Conservation (phyloP, 805 yeast genomes). For the Naumovozyma dairenensis region DNA sequence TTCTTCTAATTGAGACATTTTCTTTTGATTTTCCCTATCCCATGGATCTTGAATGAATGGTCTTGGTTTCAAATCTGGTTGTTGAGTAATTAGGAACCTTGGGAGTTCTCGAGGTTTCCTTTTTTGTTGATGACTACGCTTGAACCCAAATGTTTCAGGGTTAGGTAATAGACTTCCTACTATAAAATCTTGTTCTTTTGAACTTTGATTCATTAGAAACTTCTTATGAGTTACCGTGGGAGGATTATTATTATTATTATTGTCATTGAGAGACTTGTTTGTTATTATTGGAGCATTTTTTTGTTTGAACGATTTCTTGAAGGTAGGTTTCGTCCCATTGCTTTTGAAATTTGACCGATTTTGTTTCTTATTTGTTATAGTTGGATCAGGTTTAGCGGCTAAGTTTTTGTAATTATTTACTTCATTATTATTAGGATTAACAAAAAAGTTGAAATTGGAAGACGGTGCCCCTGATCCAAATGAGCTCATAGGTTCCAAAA, state of each 20-base stretch:
- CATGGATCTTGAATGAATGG: constrained; percentile 39
- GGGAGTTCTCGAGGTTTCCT: constrained; percentile 27
- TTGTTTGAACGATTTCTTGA: no score
- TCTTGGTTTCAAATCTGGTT: constrained; percentile 28
- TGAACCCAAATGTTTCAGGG: constrained; percentile 19
- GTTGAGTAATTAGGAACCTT: constrained; percentile 30
- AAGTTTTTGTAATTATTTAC: no score
- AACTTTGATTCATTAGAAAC: constrained; percentile 1
- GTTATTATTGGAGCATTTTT: no score
- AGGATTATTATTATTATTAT: neutral
- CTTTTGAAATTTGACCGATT: no score
- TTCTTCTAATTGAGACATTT: constrained; percentile 45
- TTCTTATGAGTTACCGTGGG: constrained; percentile 1
- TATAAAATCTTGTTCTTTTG: neutral
- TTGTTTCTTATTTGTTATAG: no score
- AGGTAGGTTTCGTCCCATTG: no score
- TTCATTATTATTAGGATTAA: constrained; percentile 4
- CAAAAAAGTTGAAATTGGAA: constrained; percentile 12
- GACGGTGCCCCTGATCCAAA: constrained; percentile 14
- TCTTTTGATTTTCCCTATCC: constrained; percentile 67
- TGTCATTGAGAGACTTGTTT: no score
- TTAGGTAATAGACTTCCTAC: constrained; percentile 20
- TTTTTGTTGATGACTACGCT: constrained; percentile 3
- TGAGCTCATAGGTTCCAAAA: no score
- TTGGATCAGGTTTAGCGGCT: no score